Evolutionary conservation across 1,284 basidiomycete species (phyloP), one percentile per base, ranked within the genome.

Genomic region (Pisolithus thermaeus): DNA sequence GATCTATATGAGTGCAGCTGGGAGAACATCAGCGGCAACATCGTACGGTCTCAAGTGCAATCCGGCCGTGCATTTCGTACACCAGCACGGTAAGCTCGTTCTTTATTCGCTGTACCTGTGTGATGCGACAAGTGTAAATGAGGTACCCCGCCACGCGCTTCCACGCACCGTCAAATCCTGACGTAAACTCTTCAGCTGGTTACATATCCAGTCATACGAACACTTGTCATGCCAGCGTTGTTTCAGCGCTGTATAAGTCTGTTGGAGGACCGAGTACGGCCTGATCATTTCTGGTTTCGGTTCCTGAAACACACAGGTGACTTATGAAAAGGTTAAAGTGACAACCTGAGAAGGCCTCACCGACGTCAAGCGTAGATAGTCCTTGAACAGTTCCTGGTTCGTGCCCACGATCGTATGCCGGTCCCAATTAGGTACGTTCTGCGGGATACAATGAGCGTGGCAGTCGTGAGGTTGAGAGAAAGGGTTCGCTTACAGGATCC

Each of bases 391-490:
- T 60, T 90, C 89, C 58, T 79, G 80, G 47, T 80, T 90, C 25
- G 89, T 94, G 49, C 97, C 97, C 46, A 97, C 91, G 61, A 99
- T 97, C 4, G 95, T 97, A 69, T 87, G 79, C 50, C 84, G 83
- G 73, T 99, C 96, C 97, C 97, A 99, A 68, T 97, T 90, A 52
- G 95, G 87, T 9, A 97, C 93, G 62, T 96, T 95, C 94, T 95
- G 63, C 20, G 11, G 44, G 51, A 32, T 35, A 47, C 57, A 44
- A 23, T 35, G 41, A 50, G 54, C 46, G 48, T 49, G 23, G 27
- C 12, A 16, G 27, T 41, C 37, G 50, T 47, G 32, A 49, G n/a
- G 32, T 52, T 7, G 51, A 51, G 51, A 12, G 47, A 45, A 42
- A 25, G 43, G 20, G 23, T 23, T n/a, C 27, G 74, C 83, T 48